Base-by-base conservation (phyloP, 345 rosid genomes). In the Sisymbrium irio region DNA sequence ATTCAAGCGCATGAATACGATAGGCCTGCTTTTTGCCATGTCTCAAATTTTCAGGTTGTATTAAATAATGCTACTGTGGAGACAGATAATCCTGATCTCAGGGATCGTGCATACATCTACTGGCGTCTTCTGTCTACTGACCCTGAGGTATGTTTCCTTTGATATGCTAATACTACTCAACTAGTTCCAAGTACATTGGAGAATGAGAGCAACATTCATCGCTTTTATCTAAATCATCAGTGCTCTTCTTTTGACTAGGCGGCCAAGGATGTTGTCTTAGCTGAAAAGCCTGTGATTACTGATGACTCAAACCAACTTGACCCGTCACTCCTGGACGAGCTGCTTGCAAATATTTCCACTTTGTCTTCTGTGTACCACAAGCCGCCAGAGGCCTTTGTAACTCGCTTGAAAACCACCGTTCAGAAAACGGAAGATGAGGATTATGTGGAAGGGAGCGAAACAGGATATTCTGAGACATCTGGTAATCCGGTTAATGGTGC, bases 71-170 rank as follows among this genome's bases (percentile, higher is more conserved):
- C 98, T 39, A 93, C 97, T 0, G 88, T 91, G 37, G 98, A 93
- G 81, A 93, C 98, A n/a, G 96, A 93, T 82, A 93, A 93, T 85
- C 97, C 98, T 73, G 98, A 93, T 85, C 81, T 93, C 46, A 81
- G 96, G 41, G 98, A 93, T 71, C 96, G 98, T 77, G 97, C 98
- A 6, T 93, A 91, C 82, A 89, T 93, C 72, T 91, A 93, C 78
- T 93, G 97, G 97, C 90, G 96, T 71, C 88, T 93, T 73, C 84
- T 93, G 49, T 93, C 97, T 67, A 93, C 96, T 71, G 97, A 93
- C 78, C 98, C 97, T 27, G 98, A 91, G 98, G 97, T 94, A 37
- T 40, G 32, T 71, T 64, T 66, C n/a, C 71, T 42, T 42, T 20
- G 12, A 27, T 50, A 68, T 46, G 36, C 71, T 74, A 74, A 56